These are phyloP conservation scores for Gremmenia infestans DNA, from an alignment of 2,329 filamentous ascomycete species.

Conservation along the genomic window DNA sequence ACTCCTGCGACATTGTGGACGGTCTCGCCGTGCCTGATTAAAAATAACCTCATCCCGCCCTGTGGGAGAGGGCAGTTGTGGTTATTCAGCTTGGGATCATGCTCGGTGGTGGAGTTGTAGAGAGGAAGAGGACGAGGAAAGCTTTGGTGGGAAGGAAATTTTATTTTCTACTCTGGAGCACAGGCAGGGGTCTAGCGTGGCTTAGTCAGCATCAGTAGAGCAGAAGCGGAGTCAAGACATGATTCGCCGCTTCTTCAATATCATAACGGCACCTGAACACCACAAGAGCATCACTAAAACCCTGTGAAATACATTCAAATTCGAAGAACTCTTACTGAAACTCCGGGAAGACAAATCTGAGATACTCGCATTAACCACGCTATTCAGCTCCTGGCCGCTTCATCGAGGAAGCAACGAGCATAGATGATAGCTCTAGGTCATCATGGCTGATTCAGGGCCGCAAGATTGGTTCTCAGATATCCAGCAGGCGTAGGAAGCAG, in stretches of 20 bases:
- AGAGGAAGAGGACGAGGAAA: slow-evolving; percentile 1
- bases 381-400: no score
- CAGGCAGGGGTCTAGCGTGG: neutral
- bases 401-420: no score
- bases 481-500: no score
- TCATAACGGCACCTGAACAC: neutral
- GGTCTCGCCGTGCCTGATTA: slow-evolving; percentile 85
- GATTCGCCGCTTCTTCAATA: neutral
- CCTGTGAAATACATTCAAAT: neutral
- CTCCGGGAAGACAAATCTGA: no score
- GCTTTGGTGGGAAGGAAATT: neutral
- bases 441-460: no score
- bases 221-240: neutral
- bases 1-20: slow-evolving; percentile 80
- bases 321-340: no score
- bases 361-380: no score
- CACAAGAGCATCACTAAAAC: neutral
- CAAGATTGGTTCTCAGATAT: no score
- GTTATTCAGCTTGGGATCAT: slow-evolving; percentile 21
- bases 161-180: neutral
- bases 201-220: neutral
- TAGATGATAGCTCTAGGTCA: no score
- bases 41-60: slow-evolving; percentile 56
- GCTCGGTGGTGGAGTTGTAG: slow-evolving; percentile 6
- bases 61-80: slow-evolving; percentile 16